Conservation (phyloP, 2,329 filamentous ascomycete species). For the Claviceps digitariae region DNA sequence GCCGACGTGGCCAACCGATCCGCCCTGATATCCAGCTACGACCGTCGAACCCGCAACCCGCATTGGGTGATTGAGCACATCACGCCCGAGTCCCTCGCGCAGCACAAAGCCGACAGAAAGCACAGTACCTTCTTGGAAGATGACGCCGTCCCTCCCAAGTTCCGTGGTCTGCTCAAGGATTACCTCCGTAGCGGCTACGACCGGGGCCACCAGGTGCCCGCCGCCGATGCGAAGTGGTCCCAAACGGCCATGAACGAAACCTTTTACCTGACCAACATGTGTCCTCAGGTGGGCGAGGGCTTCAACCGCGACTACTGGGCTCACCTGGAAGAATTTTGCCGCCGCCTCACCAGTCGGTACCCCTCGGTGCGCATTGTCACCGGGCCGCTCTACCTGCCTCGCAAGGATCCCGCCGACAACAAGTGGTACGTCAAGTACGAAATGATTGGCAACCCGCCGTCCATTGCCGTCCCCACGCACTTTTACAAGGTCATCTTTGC, state of each 20-base stretch:
- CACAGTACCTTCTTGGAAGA: slow-evolving; percentile 79
- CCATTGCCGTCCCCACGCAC: slow-evolving; percentile 91
- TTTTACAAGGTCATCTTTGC: slow-evolving; percentile 99
- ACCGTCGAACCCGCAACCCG: slow-evolving; percentile 82
- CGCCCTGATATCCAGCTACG: slow-evolving; percentile 75
- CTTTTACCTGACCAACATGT: slow-evolving; percentile 92
- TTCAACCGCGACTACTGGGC: slow-evolving; percentile 99
- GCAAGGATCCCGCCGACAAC: slow-evolving; percentile 64
- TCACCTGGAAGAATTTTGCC: slow-evolving; percentile 95
- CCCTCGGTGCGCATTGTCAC: slow-evolving; percentile 85
- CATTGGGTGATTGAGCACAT: slow-evolving; percentile 96
- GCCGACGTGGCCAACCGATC: slow-evolving; percentile 65
- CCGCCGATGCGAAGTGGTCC: slow-evolving; percentile 91
- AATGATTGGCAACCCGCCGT: slow-evolving; percentile 85
- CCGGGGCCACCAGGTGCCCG: slow-evolving; percentile 90
- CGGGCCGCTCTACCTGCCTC: slow-evolving; percentile 84
- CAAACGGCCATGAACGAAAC: slow-evolving; percentile 92
- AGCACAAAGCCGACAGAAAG: slow-evolving; percentile 67
- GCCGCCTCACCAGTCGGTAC: slow-evolving; percentile 65
- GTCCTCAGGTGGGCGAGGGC: slow-evolving; percentile 91
- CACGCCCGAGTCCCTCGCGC: slow-evolving; percentile 67
- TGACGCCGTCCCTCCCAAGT: slow-evolving; percentile 62
- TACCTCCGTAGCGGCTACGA: slow-evolving; percentile 94
- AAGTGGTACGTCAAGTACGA: slow-evolving; percentile 97
- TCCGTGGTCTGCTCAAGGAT: slow-evolving; percentile 81